phyloP scores from a whole-genome alignment of 176 grass and related monocot genomes.

The Ampelocalamus luodianensis region DNA sequence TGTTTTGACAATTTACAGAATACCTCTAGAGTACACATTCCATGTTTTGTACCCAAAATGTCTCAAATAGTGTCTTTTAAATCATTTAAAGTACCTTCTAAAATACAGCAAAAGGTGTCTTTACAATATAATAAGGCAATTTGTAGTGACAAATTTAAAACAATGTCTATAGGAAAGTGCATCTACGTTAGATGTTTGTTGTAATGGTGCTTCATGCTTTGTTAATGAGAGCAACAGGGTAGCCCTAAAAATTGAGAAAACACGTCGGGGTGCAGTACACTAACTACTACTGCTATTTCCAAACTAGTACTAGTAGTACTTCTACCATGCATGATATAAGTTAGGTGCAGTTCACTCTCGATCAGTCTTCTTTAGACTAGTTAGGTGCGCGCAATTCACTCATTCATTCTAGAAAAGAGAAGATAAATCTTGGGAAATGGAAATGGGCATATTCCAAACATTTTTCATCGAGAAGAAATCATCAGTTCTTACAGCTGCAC shows the following conservation, averaged over 20 bases:
- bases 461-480: neutral
- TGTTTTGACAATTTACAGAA: too few species aligned
- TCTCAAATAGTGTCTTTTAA: too few species aligned
- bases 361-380: neutral
- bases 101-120: too few species aligned
- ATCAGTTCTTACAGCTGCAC: neutral
- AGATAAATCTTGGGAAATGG: neutral
- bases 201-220: neutral
- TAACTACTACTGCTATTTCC: neutral
- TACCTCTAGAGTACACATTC: too few species aligned
- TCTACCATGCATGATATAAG: neutral
- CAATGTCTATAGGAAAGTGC: too few species aligned
- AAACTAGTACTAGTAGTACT: neutral
- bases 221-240: neutral
- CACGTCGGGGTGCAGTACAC: neutral
- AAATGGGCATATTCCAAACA: slow-evolving; percentile 23
- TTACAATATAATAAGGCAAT: too few species aligned
- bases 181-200: too few species aligned
- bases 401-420: neutral
- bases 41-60: too few species aligned
- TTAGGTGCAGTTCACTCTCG: neutral
- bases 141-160: too few species aligned
- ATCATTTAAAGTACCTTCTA: too few species aligned
- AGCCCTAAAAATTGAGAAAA: neutral
- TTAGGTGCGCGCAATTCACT: neutral